Evolutionary conservation across 768 basidiomycete species (phyloP).

Genomic region (Suillus ampliporus): DNA sequence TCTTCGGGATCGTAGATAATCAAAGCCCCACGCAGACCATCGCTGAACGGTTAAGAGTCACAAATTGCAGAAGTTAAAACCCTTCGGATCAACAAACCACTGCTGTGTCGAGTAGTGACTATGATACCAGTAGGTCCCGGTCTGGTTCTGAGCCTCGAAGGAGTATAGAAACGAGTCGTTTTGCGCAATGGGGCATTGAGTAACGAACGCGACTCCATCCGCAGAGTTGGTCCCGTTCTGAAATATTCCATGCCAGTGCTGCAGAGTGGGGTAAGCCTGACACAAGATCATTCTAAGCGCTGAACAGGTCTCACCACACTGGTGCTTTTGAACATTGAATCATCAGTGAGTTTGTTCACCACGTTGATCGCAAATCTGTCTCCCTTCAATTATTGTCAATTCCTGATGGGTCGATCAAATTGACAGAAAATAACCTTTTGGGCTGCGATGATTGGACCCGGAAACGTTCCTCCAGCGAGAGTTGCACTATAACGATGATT

Average conservation of each 20-base stretch:
- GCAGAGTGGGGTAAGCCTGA: slow-evolving; percentile 7
- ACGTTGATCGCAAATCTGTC: slow-evolving; percentile 25
- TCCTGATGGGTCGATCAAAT: background rate
- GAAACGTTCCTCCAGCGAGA: background rate
- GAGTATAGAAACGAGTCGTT: slow-evolving; percentile 42
- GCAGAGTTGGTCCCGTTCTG: slow-evolving; percentile 25
- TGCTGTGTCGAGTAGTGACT: slow-evolving; percentile 23
- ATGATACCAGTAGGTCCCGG: slow-evolving; percentile 46
- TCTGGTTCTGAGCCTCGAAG: slow-evolving; percentile 35
- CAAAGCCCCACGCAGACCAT: slow-evolving; percentile 15
- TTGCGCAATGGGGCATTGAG: slow-evolving; percentile 44
- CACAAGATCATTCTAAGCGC: background rate
- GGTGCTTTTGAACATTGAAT: slow-evolving; percentile 24
- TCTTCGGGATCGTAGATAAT: slow-evolving; percentile 27
- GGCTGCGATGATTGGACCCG: background rate
- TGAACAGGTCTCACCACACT: slow-evolving; percentile 18
- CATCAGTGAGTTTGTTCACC: slow-evolving; percentile 23
- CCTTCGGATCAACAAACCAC: slow-evolving; percentile 4
- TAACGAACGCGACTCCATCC: slow-evolving; percentile 43
- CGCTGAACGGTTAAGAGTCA: slow-evolving; percentile 40
- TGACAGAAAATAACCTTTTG: background rate
- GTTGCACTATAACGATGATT: background rate
- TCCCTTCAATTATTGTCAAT: slow-evolving; percentile 8
- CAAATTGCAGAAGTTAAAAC: slow-evolving; percentile 27
- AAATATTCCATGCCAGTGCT: slow-evolving; percentile 32